Evolutionary conservation across 352 stramenopile genomes (phyloP).

Genomic region (Blastocystis sp.): DNA sequence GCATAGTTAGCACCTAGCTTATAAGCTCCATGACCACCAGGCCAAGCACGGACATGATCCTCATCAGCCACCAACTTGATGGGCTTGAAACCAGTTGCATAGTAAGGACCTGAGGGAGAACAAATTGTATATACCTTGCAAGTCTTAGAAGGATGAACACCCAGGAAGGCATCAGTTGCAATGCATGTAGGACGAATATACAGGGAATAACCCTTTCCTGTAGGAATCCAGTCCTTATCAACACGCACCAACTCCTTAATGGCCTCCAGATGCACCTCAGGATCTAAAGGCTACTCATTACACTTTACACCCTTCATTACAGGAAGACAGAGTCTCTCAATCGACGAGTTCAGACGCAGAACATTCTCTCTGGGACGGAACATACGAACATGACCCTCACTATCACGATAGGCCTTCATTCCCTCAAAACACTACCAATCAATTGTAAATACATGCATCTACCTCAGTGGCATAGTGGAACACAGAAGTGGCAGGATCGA

Average conservation of each 20-base stretch:
- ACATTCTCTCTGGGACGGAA: slow-evolving; percentile 93
- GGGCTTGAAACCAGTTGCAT: slow-evolving; percentile 83
- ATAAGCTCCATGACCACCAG: slow-evolving; percentile 81
- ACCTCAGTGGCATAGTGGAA: slow-evolving; percentile 86
- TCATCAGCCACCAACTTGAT: slow-evolving; percentile 82
- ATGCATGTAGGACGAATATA: slow-evolving; percentile 89
- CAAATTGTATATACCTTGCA: slow-evolving; percentile 75
- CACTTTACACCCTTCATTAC: slow-evolving; percentile 62
- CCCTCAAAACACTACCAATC: slow-evolving; percentile 81
- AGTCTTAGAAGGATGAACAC: slow-evolving; percentile 59
- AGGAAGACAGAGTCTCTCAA: slow-evolving; percentile 81
- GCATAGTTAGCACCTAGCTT: slow-evolving; percentile 78
- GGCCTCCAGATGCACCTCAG: slow-evolving; percentile 79
- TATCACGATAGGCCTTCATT: slow-evolving; percentile 84
- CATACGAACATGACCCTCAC: slow-evolving; percentile 77
- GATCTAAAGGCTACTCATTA: slow-evolving; percentile 74
- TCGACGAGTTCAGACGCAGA: slow-evolving; percentile 83
- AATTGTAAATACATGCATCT: background rate
- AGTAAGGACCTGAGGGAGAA: slow-evolving; percentile 92
- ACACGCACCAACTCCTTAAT: slow-evolving; percentile 74
- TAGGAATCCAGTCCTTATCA: slow-evolving; percentile 84
- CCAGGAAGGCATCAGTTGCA: slow-evolving; percentile 71
- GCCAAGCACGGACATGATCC: slow-evolving; percentile 86
- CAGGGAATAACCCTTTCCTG: slow-evolving; percentile 86
- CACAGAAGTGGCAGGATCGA: slow-evolving; percentile 80